Conservation (phyloP, 2,329 filamentous ascomycete genomes). For the Pezicula carpinea region DNA sequence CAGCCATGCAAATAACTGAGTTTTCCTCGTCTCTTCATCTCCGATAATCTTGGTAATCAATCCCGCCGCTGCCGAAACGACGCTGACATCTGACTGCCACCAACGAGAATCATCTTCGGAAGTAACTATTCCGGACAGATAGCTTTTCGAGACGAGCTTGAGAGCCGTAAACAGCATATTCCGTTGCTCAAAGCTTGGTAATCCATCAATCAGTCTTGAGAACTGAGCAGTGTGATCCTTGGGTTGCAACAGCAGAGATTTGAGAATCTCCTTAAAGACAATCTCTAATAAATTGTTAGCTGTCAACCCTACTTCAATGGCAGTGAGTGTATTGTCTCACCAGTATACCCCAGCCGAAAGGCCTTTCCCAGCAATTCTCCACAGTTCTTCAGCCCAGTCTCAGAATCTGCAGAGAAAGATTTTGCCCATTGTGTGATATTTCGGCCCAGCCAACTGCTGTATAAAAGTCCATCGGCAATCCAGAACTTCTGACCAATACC, state of each 20-base stretch:
- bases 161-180: conserved; percentile 22
- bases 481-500: conserved; percentile 22
- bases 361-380: conserved; percentile 25
- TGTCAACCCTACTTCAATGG: not conserved
- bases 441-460: conserved; percentile 25
- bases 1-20: conserved; percentile 60
- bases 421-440: conserved; percentile 25
- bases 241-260: conserved; percentile 14
- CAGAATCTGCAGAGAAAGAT: conserved; percentile 11
- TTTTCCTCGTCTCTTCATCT: conserved; percentile 43
- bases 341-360: conserved; percentile 26
- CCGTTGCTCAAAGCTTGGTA: conserved; percentile 26
- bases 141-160: conserved; percentile 22
- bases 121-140: conserved; percentile 17
- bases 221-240: conserved; percentile 16
- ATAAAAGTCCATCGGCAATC: conserved; percentile 25
- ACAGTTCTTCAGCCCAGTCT: conserved; percentile 21
- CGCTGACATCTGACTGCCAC: conserved; percentile 25
- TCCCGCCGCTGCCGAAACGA: conserved; percentile 54
- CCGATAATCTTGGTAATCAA: conserved; percentile 47
- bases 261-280: conserved; percentile 21
- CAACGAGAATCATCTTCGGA: conserved; percentile 23
- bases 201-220: conserved; percentile 17
- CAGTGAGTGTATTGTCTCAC: conserved; percentile 12
- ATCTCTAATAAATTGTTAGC: conserved; percentile 18